Percentiles rank a stretch among this genome's conserved stretches.
Conservation (phyloP, 129 eudicot genomes). For the Arctium minus region DNA sequence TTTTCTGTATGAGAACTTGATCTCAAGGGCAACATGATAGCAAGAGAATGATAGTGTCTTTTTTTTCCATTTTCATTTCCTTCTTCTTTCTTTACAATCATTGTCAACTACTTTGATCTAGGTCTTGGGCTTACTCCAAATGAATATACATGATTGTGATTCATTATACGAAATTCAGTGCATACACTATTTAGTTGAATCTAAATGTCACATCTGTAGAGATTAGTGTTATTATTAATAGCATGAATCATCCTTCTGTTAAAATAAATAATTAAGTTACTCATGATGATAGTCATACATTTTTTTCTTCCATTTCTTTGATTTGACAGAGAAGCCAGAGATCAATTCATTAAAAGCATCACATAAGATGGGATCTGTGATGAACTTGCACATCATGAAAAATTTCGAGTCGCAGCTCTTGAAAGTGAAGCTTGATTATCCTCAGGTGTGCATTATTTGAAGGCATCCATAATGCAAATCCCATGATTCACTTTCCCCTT, state of each 20-base stretch:
- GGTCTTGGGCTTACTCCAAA: not conserved
- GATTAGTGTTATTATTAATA: not conserved
- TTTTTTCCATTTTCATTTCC: not conserved
- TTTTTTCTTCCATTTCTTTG: not conserved
- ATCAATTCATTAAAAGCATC: slow-evolving; percentile 15
- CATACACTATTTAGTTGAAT: not conserved
- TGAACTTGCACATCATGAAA: slow-evolving; percentile 12
- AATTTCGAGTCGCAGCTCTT: slow-evolving; percentile 12
- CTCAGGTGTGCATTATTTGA: slow-evolving; percentile 46
- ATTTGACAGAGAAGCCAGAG: slow-evolving; percentile 42
- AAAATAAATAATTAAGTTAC: slow-evolving; percentile 3
- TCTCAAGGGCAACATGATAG: not conserved
- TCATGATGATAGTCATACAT: not conserved
- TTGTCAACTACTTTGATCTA: not conserved
- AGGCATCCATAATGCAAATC: slow-evolving; percentile 9
- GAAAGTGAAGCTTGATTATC: slow-evolving; percentile 25
- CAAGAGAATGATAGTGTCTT: not conserved
- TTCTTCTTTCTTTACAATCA: not conserved
- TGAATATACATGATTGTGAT: not conserved
- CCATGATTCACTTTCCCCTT: slow-evolving; percentile 5
- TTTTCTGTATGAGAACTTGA: not conserved
- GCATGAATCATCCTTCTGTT: slow-evolving; percentile 1
- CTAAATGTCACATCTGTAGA: not conserved
- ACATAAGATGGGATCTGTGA: slow-evolving; percentile 17
- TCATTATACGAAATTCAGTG: not conserved